These are phyloP conservation scores for Yamadazyma endophytica DNA, from an alignment of 805 yeast species.

Conservation along the genomic window DNA sequence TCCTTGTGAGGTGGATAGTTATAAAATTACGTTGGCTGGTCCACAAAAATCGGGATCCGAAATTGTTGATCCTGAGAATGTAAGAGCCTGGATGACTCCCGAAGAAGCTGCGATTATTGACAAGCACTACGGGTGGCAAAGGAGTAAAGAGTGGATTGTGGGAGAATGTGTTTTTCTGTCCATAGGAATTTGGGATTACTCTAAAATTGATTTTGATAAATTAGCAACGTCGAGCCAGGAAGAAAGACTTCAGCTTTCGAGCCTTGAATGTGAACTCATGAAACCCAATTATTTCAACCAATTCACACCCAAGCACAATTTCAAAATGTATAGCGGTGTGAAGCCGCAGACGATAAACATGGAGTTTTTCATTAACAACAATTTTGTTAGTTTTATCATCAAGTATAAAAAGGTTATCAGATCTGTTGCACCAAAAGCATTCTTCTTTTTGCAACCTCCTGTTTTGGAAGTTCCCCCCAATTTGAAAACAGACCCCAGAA, in stretches of 20 bases:
- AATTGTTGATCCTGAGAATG: conserved; percentile 63
- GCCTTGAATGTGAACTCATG: conserved; percentile 19
- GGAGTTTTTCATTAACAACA: conserved; percentile 56
- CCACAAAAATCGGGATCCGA: conserved; percentile 61
- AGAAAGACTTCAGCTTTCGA: conserved; percentile 19
- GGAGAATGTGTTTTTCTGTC: conserved; percentile 81
- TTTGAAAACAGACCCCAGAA: conserved; percentile 43
- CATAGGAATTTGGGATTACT: conserved; percentile 71
- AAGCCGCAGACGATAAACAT: conserved; percentile 34
- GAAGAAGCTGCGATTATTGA: conserved; percentile 47
- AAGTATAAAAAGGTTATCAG: conserved; percentile 49
- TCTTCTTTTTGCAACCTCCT: conserved; percentile 75
- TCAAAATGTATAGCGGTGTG: conserved; percentile 15
- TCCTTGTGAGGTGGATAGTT: conserved; percentile 62
- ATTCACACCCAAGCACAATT: conserved; percentile 29
- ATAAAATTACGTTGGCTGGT: conserved; percentile 70
- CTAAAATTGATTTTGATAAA: conserved; percentile 15
- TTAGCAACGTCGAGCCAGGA: conserved; percentile 22
- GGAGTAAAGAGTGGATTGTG: conserved; percentile 60
- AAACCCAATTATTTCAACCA: conserved; percentile 30
- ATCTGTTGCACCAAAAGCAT: conserved; percentile 36
- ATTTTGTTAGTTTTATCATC: conserved; percentile 61
- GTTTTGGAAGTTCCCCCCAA: conserved; percentile 75
- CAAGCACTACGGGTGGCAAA: conserved; percentile 62
- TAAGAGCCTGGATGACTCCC: conserved; percentile 61